Percentiles rank a stretch among this genome's conserved stretches.
Conservation (phyloP, 2,329 filamentous ascomycete species). For the Scortechinia acanthostroma region DNA sequence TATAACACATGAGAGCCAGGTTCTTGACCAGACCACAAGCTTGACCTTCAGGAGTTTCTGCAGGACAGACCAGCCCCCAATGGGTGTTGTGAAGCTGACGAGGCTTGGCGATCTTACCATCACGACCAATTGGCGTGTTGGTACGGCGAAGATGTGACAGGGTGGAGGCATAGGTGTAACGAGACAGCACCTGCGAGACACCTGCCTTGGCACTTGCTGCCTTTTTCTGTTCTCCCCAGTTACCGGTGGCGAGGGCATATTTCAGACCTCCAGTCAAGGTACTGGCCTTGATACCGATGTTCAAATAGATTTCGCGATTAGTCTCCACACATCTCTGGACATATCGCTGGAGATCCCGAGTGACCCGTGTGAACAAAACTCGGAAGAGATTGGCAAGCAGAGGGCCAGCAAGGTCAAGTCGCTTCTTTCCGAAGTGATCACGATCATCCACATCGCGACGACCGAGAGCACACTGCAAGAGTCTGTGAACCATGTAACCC, state of each 20-base stretch:
- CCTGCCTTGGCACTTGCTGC: slow-evolving; percentile 88
- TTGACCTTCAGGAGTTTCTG: slow-evolving; percentile 95
- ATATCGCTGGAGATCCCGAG: slow-evolving; percentile 82
- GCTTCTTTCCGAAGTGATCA: slow-evolving; percentile 98
- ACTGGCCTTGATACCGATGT: slow-evolving; percentile 81
- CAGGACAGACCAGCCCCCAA: slow-evolving; percentile 94
- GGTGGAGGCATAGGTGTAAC: slow-evolving; percentile 94
- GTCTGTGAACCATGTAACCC: slow-evolving; percentile 96
- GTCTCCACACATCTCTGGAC: slow-evolving; percentile 87
- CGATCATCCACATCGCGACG: slow-evolving; percentile 91
- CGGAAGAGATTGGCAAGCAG: slow-evolving; percentile 95
- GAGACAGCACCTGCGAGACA: slow-evolving; percentile 94
- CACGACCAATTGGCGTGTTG: slow-evolving; percentile 93
- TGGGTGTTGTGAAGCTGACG: slow-evolving; percentile 97
- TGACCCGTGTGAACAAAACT: slow-evolving; percentile 81
- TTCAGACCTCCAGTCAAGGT: slow-evolving; percentile 91
- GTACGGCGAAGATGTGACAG: slow-evolving; percentile 93
- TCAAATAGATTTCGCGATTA: slow-evolving; percentile 81
- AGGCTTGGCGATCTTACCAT: slow-evolving; percentile 96
- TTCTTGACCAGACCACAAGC: slow-evolving; percentile 98
- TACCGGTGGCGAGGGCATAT: slow-evolving; percentile 93
- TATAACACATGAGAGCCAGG: slow-evolving; percentile 93
- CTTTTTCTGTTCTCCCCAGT: slow-evolving; percentile 99
- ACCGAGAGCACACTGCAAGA: slow-evolving; percentile 87
- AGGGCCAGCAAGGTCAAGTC: slow-evolving; percentile 87